Percentiles rank a stretch among this genome's conserved stretches.
These are phyloP conservation scores for Pterocarpus santalinus DNA, from an alignment of 306 rosid species.

Conservation along the genomic window DNA sequence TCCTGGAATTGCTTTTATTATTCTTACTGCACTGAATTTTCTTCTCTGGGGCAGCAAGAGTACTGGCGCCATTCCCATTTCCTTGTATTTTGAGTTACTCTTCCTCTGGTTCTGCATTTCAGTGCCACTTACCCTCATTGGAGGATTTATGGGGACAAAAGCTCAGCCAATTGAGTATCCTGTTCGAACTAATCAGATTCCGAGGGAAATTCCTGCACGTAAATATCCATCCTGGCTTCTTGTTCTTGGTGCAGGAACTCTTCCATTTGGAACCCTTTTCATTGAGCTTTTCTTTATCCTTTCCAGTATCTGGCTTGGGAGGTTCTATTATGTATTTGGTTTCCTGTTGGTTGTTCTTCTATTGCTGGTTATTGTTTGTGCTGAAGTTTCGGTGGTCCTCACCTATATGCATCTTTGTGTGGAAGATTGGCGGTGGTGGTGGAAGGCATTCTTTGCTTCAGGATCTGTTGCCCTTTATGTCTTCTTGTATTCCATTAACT, in stretches of 20 bases:
- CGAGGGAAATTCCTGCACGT: constrained; percentile 91
- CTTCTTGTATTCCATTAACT: constrained; percentile 92
- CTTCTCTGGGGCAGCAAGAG: constrained; percentile 94
- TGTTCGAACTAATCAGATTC: constrained; percentile 93
- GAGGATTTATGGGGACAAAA: constrained; percentile 89
- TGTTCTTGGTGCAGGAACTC: constrained; percentile 96
- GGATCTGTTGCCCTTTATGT: constrained; percentile 93
- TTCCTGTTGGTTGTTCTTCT: constrained; percentile 83
- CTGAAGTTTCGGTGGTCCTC: constrained; percentile 96
- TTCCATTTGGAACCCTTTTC: constrained; percentile 97
- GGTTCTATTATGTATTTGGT: constrained; percentile 95
- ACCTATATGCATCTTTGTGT: constrained; percentile 98
- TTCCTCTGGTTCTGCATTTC: constrained; percentile 98
- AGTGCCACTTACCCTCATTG: constrained; percentile 92
- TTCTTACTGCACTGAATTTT: constrained; percentile 85
- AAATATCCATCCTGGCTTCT: constrained; percentile 98
- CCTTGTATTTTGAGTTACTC: constrained; percentile 75
- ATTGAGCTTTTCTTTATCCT: constrained; percentile 97
- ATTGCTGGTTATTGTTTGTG: constrained; percentile 84
- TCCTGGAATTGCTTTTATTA: constrained; percentile 85
- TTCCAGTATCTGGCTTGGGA: constrained; percentile 98
- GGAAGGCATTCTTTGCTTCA: constrained; percentile 97
- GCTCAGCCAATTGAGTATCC: constrained; percentile 80
- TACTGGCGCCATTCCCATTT: constrained; percentile 96
- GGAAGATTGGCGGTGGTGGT: constrained; percentile 99